Conservation (phyloP, 2,329 filamentous ascomycete genomes). For the Fusarium solani-melongenae region DNA sequence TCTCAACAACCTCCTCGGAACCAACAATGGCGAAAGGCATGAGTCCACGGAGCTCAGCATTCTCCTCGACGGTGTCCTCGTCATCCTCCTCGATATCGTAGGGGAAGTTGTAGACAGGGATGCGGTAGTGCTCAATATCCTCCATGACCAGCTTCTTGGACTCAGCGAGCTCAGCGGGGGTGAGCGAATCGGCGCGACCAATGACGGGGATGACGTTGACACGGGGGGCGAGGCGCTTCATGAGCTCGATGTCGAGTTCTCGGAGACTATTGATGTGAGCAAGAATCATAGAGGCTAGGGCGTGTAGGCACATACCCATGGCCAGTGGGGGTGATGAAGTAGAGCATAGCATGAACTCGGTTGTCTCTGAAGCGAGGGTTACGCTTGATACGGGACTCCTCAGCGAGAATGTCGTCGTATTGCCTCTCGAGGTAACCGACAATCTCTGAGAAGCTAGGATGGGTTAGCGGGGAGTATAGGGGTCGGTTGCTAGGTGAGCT, state of each 20-base stretch:
- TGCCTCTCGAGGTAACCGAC: constrained; percentile 98
- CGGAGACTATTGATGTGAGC: constrained; percentile 74
- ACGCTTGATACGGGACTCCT: constrained; percentile 99
- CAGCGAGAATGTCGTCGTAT: constrained; percentile 98
- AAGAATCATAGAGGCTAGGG: not conserved
- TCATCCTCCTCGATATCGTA: constrained; percentile 99
- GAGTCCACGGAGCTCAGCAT: constrained; percentile 93
- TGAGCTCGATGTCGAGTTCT: constrained; percentile 98
- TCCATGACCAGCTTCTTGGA: constrained; percentile 99
- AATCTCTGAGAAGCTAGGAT: constrained; percentile 89
- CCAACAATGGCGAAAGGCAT: constrained; percentile 99
- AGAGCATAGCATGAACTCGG: constrained; percentile 96
- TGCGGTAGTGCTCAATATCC: constrained; percentile 99
- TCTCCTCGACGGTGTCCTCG: constrained; percentile 99
- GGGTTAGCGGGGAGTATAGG: constrained; percentile 15
- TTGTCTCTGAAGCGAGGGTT: constrained; percentile 99
- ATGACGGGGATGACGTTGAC: constrained; percentile 99
- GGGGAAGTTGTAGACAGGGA: constrained; percentile 99
- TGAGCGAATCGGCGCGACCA: constrained; percentile 97
- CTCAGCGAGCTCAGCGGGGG: constrained; percentile 94
- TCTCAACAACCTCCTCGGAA: constrained; percentile 94
- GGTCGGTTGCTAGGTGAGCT: constrained; percentile 34
- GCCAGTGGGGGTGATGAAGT: constrained; percentile 99
- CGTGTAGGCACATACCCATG: constrained; percentile 73
- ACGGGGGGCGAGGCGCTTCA: constrained; percentile 98